Conservation (phyloP, 139 green algal species). For the Penium margaritaceum region DNA sequence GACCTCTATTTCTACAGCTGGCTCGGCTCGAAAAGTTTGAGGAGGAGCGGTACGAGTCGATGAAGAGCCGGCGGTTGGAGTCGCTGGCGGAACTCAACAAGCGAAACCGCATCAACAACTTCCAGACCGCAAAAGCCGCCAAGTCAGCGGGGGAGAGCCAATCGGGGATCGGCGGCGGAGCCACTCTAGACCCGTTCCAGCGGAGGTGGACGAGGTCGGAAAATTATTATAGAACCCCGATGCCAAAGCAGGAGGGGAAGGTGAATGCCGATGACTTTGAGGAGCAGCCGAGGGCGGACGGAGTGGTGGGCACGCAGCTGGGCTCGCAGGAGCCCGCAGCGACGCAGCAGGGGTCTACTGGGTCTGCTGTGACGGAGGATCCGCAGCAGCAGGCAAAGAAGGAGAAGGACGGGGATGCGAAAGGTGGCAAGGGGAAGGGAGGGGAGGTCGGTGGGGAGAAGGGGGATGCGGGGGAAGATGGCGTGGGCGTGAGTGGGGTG, state of each 20-base stretch:
- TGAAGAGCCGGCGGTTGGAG: background rate
- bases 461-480: background rate
- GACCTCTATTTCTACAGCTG: too few relatives aligned
- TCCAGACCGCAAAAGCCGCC: background rate
- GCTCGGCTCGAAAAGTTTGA: background rate
- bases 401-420: background rate
- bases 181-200: too few relatives aligned
- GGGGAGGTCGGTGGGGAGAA: background rate
- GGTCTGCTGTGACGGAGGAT: background rate
- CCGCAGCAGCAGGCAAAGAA: background rate
- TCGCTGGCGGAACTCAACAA: slow-evolving; percentile 42
- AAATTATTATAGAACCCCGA: too few relatives aligned
- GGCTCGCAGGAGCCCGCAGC: too few relatives aligned
- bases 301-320: background rate
- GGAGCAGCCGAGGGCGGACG: background rate
- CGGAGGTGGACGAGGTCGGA: too few relatives aligned
- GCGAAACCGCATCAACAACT: slow-evolving; percentile 38
- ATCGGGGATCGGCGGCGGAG: too few relatives aligned
- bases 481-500: background rate
- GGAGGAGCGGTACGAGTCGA: slow-evolving; percentile 14
- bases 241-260: too few relatives aligned
- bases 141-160: too few relatives aligned
- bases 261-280: background rate
- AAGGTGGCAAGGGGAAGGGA: background rate
- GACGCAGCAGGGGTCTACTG: too few relatives aligned